Conservation (phyloP, 1,139 yeast genomes). For the Taiozyma onychis region DNA sequence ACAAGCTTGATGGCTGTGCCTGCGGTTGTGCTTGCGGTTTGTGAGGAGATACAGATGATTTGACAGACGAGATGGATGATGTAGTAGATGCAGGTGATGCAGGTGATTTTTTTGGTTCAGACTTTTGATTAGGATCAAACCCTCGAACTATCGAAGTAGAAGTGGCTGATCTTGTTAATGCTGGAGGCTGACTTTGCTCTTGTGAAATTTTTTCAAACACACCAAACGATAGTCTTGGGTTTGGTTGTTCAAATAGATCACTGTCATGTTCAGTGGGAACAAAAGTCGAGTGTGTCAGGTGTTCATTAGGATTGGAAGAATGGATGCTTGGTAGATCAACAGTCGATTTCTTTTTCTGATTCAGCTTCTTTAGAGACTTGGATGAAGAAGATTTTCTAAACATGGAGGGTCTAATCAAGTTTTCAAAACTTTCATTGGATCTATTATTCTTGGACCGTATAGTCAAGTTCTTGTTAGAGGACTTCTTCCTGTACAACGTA, state of each 20-base stretch:
- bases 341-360: slow-evolving; percentile 10
- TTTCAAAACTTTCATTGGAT: slow-evolving; percentile 7
- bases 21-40: slow-evolving; percentile 1
- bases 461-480: slow-evolving; percentile 14
- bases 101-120: slow-evolving; percentile 19
- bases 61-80: neutral
- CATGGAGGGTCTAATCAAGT: slow-evolving; percentile 11
- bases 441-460: slow-evolving; percentile 9
- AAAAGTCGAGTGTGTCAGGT: neutral
- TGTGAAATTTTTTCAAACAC: slow-evolving; percentile 10
- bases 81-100: neutral
- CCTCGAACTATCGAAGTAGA: slow-evolving; percentile 41
- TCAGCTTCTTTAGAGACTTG: slow-evolving; percentile 17
- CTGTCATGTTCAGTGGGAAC: slow-evolving; percentile 13
- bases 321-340: slow-evolving; percentile 9
- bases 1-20: neutral
- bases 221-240: slow-evolving; percentile 25
- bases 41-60: slow-evolving; percentile 4
- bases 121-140: slow-evolving; percentile 36
- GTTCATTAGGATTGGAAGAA: neutral
- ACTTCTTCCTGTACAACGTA: slow-evolving; percentile 15
- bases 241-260: slow-evolving; percentile 23
- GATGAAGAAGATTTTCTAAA: slow-evolving; percentile 21
- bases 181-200: slow-evolving; percentile 4
- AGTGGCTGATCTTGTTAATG: slow-evolving; percentile 25